phyloP scores from a whole-genome alignment of 495 filamentous ascomycete genomes.

The Penicilliopsis zonata region DNA sequence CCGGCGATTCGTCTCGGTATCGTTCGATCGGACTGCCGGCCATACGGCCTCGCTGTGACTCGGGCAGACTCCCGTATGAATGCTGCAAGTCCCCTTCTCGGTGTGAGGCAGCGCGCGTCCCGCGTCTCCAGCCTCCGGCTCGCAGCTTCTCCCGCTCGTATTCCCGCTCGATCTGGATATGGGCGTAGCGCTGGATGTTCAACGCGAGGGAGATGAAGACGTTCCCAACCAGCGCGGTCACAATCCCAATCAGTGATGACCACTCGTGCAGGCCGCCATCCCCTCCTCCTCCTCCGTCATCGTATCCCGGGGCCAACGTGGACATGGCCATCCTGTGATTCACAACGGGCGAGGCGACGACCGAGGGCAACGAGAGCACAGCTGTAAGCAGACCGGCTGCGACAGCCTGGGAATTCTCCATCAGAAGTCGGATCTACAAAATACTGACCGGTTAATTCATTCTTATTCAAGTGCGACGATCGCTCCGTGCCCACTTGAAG shows the following conservation, averaged over 20 bases:
- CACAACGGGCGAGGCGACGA: conserved; percentile 12
- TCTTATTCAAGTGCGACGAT: too few species aligned
- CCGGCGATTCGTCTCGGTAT: conserved; percentile 18
- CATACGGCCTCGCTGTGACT: conserved; percentile 10
- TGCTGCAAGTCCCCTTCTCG: conserved; percentile 9
- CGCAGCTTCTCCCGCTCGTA: conserved; percentile 39
- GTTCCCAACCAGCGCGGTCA: conserved; percentile 84
- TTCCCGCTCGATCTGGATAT: conserved; percentile 62
- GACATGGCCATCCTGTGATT: conserved; percentile 7
- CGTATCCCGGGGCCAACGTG: conserved; percentile 6
- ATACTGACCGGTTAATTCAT: too few species aligned
- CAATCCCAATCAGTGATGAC: conserved; percentile 89
- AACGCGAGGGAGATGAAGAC: conserved; percentile 88
- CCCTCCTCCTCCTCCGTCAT: conserved; percentile 24
- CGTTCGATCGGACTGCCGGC: conserved; percentile 7
- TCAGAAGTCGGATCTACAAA: too few species aligned
- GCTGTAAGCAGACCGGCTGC: conserved; percentile 16
- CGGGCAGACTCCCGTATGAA: conserved; percentile 25
- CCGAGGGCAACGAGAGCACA: conserved; percentile 14
- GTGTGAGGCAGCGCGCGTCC: conserved; percentile 6
- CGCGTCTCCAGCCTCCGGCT: conserved; percentile 21
- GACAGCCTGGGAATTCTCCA: too few species aligned
- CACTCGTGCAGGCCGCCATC: conserved; percentile 51
- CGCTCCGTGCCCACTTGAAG: too few species aligned
- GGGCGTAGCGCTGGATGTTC: conserved; percentile 93